Evolutionary conservation across 2,329 filamentous ascomycete genomes (phyloP), one percentile per base, ranked within the genome.

Genomic region (Truncatella angustata): DNA sequence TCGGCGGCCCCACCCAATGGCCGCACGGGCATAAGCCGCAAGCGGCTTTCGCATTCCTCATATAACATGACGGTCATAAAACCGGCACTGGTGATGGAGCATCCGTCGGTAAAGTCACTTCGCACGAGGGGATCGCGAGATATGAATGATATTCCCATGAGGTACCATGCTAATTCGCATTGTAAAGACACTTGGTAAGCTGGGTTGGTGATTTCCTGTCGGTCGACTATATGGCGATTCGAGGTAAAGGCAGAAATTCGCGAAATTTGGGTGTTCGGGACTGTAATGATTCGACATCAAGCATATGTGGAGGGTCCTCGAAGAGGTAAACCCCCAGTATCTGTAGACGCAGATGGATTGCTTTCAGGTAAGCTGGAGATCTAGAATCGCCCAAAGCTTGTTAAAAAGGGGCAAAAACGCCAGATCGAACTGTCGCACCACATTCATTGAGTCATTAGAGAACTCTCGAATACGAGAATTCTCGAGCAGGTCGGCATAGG

Each of bases 391-490:
- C 56, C 49, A 62, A 21, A 65, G 60, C 1, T 50, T 53, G 39
- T 66, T 59, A 50, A 71, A 72, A 0, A 72, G 56, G 2, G 69
- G 68, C 20, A 58, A 45, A n/a, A 66, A 70, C 0, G 67, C 67
- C 3, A 47, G 49, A 23, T 68, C 60, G 0, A 71, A 47, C 7
- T 46, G 43, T 9, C 56, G 26, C 4, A 60, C 53, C 11, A 36
- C 40, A 3, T 54, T 47, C 5, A 40, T 44, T 2, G 57, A 54
- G 3, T 45, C 26, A 2, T 49, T 43, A 43, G 49, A 64, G 35
- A 60, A 58, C 4, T 58, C 55, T 14, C 4, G 12, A 24, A 66
- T 57, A 0, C 50, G 55, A 3, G 54, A 46, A 21, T 62, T 54
- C 1, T 45, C 28, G 20, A 64, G 51, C 14, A 65, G 36, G 3